Evolutionary conservation across 1,139 yeast species (phyloP).

Genomic region (Spencermartinsiella ligniputridi): DNA sequence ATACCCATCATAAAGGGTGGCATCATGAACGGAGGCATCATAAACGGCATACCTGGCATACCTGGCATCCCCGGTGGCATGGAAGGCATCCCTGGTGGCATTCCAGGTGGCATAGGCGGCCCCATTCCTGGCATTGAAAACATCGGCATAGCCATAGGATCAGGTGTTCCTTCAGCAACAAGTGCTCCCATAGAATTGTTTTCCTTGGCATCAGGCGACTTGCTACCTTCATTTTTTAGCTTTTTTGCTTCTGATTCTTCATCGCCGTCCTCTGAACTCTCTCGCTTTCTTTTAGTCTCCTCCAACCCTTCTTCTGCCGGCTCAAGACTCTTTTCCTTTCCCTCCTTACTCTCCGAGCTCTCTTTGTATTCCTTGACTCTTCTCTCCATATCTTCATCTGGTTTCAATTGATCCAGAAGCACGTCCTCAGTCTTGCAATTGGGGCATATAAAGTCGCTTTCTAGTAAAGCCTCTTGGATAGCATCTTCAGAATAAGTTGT

Average conservation of each 20-base stretch:
- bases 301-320: slow-evolving; percentile 8
- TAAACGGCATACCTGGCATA: slow-evolving; percentile 12
- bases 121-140: slow-evolving; percentile 16
- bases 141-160: slow-evolving; percentile 3
- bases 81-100: slow-evolving; percentile 17
- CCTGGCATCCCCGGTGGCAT: slow-evolving; percentile 17
- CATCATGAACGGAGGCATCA: slow-evolving; percentile 17
- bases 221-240: slow-evolving; percentile 5
- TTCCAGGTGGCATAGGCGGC: slow-evolving; percentile 21
- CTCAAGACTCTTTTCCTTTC: slow-evolving; percentile 8
- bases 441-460: slow-evolving; percentile 87
- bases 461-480: slow-evolving; percentile 72
- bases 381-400: slow-evolving; percentile 55
- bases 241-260: slow-evolving; percentile 1
- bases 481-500: slow-evolving; percentile 52
- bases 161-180: slow-evolving; percentile 1
- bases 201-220: slow-evolving; percentile 6
- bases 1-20: slow-evolving; percentile 11
- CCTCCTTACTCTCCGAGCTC: slow-evolving; percentile 33
- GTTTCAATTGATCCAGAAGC: slow-evolving; percentile 63
- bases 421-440: slow-evolving; percentile 73
- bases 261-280: slow-evolving; percentile 1
- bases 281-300: slow-evolving; percentile 8
- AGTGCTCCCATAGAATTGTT: slow-evolving; percentile 5
- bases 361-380: slow-evolving; percentile 51